Evolutionary conservation across 2,329 filamentous ascomycete genomes (phyloP).

Genomic region (Aspergillus hortae): DNA sequence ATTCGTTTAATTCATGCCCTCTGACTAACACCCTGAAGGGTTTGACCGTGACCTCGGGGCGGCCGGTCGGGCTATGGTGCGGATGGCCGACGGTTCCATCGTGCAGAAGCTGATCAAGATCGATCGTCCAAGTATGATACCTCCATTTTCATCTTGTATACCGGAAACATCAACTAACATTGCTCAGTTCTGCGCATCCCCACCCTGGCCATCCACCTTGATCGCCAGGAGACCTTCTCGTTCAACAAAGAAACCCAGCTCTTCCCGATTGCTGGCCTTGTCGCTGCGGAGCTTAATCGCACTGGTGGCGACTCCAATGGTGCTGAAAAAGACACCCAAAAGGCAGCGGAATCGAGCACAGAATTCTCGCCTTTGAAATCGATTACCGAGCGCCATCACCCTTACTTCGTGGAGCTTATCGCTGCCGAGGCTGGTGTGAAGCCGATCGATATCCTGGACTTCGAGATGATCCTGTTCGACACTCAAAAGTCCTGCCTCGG

Average conservation of each 20-base stretch:
- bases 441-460: conserved; percentile 75
- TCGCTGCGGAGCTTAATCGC: conserved; percentile 82
- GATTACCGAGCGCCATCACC: conserved; percentile 80
- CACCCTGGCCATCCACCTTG: conserved; percentile 88
- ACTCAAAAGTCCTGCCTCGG: conserved; percentile 87
- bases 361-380: conserved; percentile 72
- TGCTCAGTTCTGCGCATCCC: conserved; percentile 73
- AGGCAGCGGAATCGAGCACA: conserved; percentile 39
- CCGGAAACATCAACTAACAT: background rate
- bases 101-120: conserved; percentile 85
- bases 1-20: background rate
- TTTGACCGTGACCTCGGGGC: conserved; percentile 93
- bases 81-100: conserved; percentile 68
- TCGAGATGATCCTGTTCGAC: conserved; percentile 96
- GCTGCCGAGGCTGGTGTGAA: conserved; percentile 72
- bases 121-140: conserved; percentile 64
- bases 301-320: conserved; percentile 46
- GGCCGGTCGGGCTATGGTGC: conserved; percentile 82
- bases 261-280: conserved; percentile 86
- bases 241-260: conserved; percentile 98
- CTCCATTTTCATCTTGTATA: background rate
- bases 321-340: conserved; percentile 21
- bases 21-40: conserved; percentile 45
- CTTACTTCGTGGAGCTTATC: conserved; percentile 79
- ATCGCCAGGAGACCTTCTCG: conserved; percentile 78